These are phyloP conservation scores for Globisporangium nunn DNA, from an alignment of 352 stramenopile genomes.

Conservation along the genomic window DNA sequence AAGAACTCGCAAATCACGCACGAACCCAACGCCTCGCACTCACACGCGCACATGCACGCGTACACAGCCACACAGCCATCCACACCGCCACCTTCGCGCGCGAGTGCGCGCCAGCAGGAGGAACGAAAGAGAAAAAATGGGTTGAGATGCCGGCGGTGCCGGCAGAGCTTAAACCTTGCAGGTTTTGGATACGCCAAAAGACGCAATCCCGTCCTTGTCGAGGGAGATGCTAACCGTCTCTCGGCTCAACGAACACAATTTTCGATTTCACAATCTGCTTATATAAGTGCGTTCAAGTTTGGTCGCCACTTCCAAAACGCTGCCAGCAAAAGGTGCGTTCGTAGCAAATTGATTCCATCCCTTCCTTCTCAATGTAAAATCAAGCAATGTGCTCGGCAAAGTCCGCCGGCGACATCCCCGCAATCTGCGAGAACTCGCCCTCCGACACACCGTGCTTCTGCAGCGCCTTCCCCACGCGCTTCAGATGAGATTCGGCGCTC, in stretches of 20 bases:
- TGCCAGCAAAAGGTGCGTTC: not conserved
- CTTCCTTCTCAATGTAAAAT: not conserved
- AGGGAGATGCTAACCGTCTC: conserved; percentile 93
- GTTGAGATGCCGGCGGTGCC: conserved; percentile 42
- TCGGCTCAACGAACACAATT: conserved; percentile 90
- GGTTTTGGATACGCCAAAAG: conserved; percentile 61
- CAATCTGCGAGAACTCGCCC: conserved; percentile 18
- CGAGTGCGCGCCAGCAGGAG: not conserved
- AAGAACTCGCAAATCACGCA: too few species aligned
- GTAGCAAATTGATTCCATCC: too few species aligned
- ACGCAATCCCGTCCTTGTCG: conserved; percentile 90
- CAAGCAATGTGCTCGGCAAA: conserved; percentile 2
- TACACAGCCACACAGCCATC: not conserved
- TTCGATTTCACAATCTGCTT: fast-evolving
- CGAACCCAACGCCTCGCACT: too few species aligned
- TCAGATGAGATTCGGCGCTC: conserved; percentile 13
- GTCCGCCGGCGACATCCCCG: not conserved
- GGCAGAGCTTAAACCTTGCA: conserved; percentile 85
- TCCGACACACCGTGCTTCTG: conserved; percentile 15
- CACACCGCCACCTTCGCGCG: not conserved
- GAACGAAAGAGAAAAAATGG: conserved; percentile 37
- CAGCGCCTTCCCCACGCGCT: conserved; percentile 29
- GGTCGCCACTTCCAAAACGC: conserved; percentile 28
- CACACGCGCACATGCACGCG: not conserved
- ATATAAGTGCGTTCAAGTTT: conserved; percentile 17